A percentile compares a stretch with the other conserved stretches of the same genome.
These are phyloP conservation scores for Diutina rugosa DNA, from an alignment of 1,139 yeast genomes.

Conservation along the genomic window DNA sequence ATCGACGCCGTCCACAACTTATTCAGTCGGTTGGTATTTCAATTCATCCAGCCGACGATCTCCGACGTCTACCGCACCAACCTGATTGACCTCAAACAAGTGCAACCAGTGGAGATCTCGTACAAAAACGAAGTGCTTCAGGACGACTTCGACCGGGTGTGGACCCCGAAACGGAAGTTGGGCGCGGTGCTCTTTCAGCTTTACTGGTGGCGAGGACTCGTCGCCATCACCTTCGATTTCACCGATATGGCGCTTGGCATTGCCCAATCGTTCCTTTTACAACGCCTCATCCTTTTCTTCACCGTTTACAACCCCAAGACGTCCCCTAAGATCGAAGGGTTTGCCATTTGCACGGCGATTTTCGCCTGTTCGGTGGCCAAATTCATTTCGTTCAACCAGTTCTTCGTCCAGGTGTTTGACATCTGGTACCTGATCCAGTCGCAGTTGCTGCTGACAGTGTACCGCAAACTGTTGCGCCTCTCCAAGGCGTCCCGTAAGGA, in stretches of 20 bases:
- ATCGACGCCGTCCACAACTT: slow-evolving; percentile 12
- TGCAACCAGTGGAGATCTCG: slow-evolving; percentile 4
- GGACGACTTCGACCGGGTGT: background rate
- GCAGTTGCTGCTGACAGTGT: slow-evolving; percentile 35
- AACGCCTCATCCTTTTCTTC: slow-evolving; percentile 36
- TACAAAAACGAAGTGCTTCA: background rate
- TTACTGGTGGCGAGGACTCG: slow-evolving; percentile 11
- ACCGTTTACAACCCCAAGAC: slow-evolving; percentile 10
- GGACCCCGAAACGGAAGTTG: background rate
- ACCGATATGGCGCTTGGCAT: slow-evolving; percentile 31
- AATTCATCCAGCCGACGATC: slow-evolving; percentile 13
- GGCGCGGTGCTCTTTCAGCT: background rate
- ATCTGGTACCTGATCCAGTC: slow-evolving; percentile 41
- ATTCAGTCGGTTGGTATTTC: slow-evolving; percentile 12
- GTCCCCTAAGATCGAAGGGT: slow-evolving; percentile 37
- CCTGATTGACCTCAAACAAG: slow-evolving; percentile 11
- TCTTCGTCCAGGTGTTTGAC: slow-evolving; percentile 36
- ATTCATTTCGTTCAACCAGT: slow-evolving; percentile 38
- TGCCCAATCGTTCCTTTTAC: slow-evolving; percentile 45
- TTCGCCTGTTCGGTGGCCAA: slow-evolving; percentile 32
- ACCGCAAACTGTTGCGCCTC: slow-evolving; percentile 34
- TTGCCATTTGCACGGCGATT: slow-evolving; percentile 36
- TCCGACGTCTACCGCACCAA: slow-evolving; percentile 11
- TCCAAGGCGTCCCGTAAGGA: slow-evolving; percentile 33
- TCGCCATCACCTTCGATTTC: slow-evolving; percentile 33